Evolutionary conservation across 2,329 filamentous ascomycete species (phyloP).

Genomic region (Epichloe gansuensis): DNA sequence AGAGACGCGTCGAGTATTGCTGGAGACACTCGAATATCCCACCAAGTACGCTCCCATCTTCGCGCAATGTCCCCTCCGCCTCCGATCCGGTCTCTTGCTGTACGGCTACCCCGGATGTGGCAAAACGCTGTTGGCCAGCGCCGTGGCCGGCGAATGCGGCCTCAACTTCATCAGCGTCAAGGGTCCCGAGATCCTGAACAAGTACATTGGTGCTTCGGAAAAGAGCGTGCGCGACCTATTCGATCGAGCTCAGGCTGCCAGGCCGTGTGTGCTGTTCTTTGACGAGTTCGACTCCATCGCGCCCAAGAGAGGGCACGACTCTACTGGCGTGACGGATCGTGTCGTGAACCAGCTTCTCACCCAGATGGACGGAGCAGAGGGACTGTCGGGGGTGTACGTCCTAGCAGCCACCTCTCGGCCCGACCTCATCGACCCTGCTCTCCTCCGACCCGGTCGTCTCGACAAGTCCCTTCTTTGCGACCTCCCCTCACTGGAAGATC

Average conservation of each 20-base stretch:
- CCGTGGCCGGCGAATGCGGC: constrained; percentile 94
- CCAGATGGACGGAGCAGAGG: constrained; percentile 97
- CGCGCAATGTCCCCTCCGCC: constrained; percentile 83
- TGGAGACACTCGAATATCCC: constrained; percentile 92
- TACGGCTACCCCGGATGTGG: constrained; percentile 95
- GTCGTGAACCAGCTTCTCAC: constrained; percentile 97
- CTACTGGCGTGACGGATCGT: constrained; percentile 93
- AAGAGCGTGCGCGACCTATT: constrained; percentile 94
- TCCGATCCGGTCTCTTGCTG: constrained; percentile 81
- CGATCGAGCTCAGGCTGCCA: constrained; percentile 78
- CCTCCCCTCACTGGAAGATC: constrained; percentile 67
- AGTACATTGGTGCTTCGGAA: constrained; percentile 95
- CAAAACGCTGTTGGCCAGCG: constrained; percentile 88
- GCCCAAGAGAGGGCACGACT: constrained; percentile 92
- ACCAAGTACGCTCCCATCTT: constrained; percentile 98
- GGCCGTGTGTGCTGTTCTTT: constrained; percentile 92
- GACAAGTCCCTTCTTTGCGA: constrained; percentile 91
- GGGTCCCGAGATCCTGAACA: constrained; percentile 95
- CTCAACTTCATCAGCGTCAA: constrained; percentile 98
- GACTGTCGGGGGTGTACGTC: constrained; percentile 87
- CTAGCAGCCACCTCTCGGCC: constrained; percentile 87
- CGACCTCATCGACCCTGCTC: constrained; percentile 87
- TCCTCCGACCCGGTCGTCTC: constrained; percentile 79
- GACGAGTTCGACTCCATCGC: constrained; percentile 98
- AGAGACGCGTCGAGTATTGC: constrained; percentile 75